phyloP scores from a whole-genome alignment of 2,329 filamentous ascomycete genomes.

The Botrytis sinoallii region DNA sequence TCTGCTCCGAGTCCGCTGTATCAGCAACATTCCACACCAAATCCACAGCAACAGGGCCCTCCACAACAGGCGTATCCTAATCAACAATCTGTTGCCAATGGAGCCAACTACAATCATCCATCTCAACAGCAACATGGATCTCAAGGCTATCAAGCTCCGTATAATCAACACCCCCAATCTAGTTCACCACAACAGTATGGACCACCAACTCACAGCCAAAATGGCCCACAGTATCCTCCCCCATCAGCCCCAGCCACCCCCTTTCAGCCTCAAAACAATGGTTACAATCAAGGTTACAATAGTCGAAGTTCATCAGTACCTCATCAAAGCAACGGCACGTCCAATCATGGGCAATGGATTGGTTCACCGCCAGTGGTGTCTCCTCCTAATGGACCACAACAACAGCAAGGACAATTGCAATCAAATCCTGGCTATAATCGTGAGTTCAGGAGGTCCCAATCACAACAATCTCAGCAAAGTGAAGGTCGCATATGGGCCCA shows the following conservation, averaged over 20 bases:
- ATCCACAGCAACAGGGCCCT: conserved; percentile 24
- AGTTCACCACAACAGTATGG: conserved; percentile 26
- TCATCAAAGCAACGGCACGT: conserved; percentile 10
- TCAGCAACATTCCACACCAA: conserved; percentile 29
- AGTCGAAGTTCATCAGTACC: conserved; percentile 2
- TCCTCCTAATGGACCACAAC: conserved; percentile 21
- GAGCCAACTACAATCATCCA: conserved; percentile 23
- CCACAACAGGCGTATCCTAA: conserved; percentile 25
- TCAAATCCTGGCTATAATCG: conserved; percentile 2
- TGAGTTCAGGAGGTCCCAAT: conserved; percentile 14
- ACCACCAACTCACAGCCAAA: conserved; percentile 20
- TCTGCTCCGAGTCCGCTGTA: conserved; percentile 23
- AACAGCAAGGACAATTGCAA: conserved; percentile 13
- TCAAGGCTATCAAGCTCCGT: conserved; percentile 25
- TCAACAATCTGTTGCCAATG: conserved; percentile 19
- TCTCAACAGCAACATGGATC: conserved; percentile 23
- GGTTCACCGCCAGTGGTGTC: not conserved
- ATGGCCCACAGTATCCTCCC: conserved; percentile 22
- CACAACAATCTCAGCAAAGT: conserved; percentile 13
- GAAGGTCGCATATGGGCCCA: conserved; percentile 4
- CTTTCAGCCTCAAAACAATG: conserved; percentile 21
- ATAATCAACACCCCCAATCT: conserved; percentile 26
- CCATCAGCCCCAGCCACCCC: conserved; percentile 18
- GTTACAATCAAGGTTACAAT: conserved; percentile 18
- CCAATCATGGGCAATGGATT: conserved; percentile 14